phyloP scores from a whole-genome alignment of 1,284 basidiomycete species.

The Cryptococcus floricola region DNA sequence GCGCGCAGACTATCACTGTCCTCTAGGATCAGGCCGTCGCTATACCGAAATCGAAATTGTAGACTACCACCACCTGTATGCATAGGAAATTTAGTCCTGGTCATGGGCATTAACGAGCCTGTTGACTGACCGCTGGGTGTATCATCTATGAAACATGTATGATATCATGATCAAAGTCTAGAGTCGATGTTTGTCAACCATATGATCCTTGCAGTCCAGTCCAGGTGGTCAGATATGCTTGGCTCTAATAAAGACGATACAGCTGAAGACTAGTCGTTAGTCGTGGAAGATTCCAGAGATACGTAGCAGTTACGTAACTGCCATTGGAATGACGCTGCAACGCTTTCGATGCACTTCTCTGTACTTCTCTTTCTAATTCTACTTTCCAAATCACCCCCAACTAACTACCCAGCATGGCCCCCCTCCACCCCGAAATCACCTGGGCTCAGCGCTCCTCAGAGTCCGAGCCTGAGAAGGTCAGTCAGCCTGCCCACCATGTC shows the following conservation, averaged over 20 bases:
- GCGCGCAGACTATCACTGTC: constrained; percentile 61
- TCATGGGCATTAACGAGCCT: not conserved
- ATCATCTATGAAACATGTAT: too few species aligned
- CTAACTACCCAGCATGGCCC: constrained; percentile 32
- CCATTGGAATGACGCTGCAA: not conserved
- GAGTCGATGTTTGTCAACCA: too few species aligned
- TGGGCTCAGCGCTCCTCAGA: constrained; percentile 86
- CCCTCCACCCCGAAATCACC: constrained; percentile 72
- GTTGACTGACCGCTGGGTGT: not conserved
- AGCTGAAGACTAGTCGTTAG: too few species aligned
- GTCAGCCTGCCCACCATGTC: constrained; percentile 5
- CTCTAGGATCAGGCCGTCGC: not conserved
- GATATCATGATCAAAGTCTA: too few species aligned
- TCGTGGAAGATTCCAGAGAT: constrained; percentile 10
- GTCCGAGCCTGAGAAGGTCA: constrained; percentile 64
- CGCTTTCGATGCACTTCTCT: not conserved
- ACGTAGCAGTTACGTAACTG: not conserved
- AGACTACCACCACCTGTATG: not conserved
- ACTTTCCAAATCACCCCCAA: not conserved
- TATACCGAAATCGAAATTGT: not conserved
- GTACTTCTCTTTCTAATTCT: not conserved
- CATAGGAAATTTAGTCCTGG: not conserved
- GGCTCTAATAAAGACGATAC: too few species aligned
- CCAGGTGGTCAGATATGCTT: too few species aligned
- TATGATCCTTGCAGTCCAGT: too few species aligned